These are phyloP conservation scores for Waltiozyma sp. DNA, from an alignment of 1,139 yeast species.

Conservation along the genomic window DNA sequence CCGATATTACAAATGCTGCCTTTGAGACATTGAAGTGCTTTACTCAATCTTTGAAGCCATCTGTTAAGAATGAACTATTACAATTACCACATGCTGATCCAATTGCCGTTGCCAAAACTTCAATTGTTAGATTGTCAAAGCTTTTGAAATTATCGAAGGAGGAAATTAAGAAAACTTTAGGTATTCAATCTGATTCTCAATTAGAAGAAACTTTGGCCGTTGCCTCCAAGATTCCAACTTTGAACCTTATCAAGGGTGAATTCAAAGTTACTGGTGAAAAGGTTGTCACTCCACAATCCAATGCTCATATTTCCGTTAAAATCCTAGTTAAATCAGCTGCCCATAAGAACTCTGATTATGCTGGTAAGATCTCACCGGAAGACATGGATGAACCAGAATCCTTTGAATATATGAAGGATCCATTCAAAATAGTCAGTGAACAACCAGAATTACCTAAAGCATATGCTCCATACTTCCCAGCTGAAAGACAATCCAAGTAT, in stretches of 20 bases:
- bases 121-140: conserved; percentile 54
- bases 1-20: conserved; percentile 51
- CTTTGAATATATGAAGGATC: conserved; percentile 60
- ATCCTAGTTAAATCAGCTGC: conserved; percentile 63
- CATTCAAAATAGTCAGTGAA: conserved; percentile 49
- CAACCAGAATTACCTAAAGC: conserved; percentile 60
- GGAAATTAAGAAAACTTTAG: conserved; percentile 46
- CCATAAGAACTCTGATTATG: conserved; percentile 34
- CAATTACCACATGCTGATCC: conserved; percentile 71
- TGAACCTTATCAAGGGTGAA: conserved; percentile 59
- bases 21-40: conserved; percentile 63
- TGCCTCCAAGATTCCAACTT: conserved; percentile 57
- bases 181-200: conserved; percentile 36
- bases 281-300: conserved; percentile 63
- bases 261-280: conserved; percentile 86
- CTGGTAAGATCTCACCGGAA: conserved; percentile 14
- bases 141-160: conserved; percentile 45
- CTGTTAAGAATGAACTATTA: conserved; percentile 50
- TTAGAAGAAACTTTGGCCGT: conserved; percentile 41
- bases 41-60: conserved; percentile 63
- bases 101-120: conserved; percentile 29
- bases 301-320: conserved; percentile 64
- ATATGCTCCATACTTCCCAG: conserved; percentile 69
- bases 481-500: conserved; percentile 46
- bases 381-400: conserved; percentile 38